Percentiles rank a stretch among this genome's conserved stretches.
Conservation (phyloP, 768 basidiomycete species). For the Kwoniella sp. region DNA sequence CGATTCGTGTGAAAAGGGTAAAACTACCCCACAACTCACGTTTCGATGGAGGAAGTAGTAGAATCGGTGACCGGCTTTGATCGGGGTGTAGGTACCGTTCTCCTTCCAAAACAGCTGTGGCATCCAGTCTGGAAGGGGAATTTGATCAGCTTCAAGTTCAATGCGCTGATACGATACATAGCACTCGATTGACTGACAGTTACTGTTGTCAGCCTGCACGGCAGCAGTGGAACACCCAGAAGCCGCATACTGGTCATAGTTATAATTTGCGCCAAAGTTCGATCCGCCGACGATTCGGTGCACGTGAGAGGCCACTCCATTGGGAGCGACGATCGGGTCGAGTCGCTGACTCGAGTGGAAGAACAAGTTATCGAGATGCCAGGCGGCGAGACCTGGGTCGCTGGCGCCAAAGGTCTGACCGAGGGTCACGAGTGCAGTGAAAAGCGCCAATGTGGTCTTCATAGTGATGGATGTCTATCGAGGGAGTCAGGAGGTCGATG, state of each 20-base stretch:
- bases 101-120: constrained; percentile 34
- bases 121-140: constrained; percentile 20
- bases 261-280: constrained; percentile 36
- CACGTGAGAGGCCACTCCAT: constrained; percentile 28
- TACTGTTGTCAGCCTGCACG: constrained; percentile 38
- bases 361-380: constrained; percentile 30
- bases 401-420: constrained; percentile 4
- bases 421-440: not conserved
- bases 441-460: constrained; percentile 8
- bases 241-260: constrained; percentile 16
- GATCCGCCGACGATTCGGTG: constrained; percentile 36
- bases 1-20: not conserved
- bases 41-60: constrained; percentile 51
- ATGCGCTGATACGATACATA: too few relatives aligned
- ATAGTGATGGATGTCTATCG: not conserved
- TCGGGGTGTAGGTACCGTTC: constrained; percentile 20
- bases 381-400: constrained; percentile 24
- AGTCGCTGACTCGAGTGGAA: constrained; percentile 31
- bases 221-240: constrained; percentile 32
- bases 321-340: constrained; percentile 37
- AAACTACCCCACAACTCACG: constrained; percentile 4
- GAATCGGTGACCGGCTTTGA: constrained; percentile 29
- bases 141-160: not conserved
- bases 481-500: not conserved
- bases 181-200: too few relatives aligned